These are phyloP conservation scores for Sistotremastrum suecicum DNA, from an alignment of 768 basidiomycete species.

Conservation along the genomic window DNA sequence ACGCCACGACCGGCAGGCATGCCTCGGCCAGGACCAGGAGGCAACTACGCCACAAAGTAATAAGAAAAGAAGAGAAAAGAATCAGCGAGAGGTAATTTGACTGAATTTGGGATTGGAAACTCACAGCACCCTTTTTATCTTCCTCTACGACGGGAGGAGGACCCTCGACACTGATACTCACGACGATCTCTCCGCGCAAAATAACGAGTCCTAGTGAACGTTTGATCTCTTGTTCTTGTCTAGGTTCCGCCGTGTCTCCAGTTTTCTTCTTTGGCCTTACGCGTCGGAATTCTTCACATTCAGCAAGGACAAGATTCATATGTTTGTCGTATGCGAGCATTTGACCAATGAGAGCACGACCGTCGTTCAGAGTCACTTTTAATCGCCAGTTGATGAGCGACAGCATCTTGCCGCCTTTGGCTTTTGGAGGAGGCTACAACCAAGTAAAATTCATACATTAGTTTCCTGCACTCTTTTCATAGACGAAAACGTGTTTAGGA, in stretches of 20 bases:
- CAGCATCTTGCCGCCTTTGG: constrained; percentile 97
- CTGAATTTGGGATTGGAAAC: constrained; percentile 13
- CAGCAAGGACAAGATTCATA: constrained; percentile 97
- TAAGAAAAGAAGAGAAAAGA: constrained; percentile 10
- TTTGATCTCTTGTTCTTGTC: constrained; percentile 86
- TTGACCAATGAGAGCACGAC: constrained; percentile 88
- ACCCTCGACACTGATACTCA: constrained; percentile 89
- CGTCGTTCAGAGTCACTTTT: constrained; percentile 95
- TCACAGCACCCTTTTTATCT: constrained; percentile 70
- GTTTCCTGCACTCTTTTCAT: constrained; percentile 1
- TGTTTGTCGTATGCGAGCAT: constrained; percentile 99
- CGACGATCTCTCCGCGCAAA: constrained; percentile 89
- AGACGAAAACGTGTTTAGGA: background rate
- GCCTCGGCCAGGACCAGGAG: constrained; percentile 84
- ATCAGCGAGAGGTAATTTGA: constrained; percentile 2
- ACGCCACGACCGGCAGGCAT: constrained; percentile 96
- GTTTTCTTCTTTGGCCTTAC: constrained; percentile 86
- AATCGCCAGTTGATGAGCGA: constrained; percentile 95
- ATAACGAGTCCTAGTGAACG: constrained; percentile 94
- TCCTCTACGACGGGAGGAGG: constrained; percentile 87
- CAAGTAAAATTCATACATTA: constrained; percentile 4
- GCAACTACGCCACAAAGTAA: constrained; percentile 34
- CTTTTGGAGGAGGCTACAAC: constrained; percentile 83
- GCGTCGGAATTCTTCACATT: constrained; percentile 95
- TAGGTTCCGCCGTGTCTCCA: constrained; percentile 50